Conservation (phyloP, 208 protist species). For the Porcisia deanei region DNA sequence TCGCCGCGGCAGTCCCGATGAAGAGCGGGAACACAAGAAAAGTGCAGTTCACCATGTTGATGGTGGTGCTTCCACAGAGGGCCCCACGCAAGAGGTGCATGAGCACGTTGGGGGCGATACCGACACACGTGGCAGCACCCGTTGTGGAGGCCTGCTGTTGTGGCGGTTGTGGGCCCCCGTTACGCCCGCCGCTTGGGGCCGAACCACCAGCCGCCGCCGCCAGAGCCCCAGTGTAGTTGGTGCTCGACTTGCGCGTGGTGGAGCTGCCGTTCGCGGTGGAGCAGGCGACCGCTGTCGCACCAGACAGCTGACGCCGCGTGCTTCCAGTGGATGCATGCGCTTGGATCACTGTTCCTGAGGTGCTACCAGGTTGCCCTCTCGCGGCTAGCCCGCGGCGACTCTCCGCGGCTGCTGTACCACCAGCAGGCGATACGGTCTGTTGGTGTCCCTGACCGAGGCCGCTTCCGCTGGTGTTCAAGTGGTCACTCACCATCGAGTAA, state of each 20-base stretch:
- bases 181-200: conserved; percentile 1
- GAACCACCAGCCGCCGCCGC: not conserved
- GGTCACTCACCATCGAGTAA: conserved; percentile 27
- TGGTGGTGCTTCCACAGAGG: conserved; percentile 62
- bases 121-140: conserved; percentile 51
- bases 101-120: conserved; percentile 58
- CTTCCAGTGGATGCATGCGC: conserved; percentile 22
- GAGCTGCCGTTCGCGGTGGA: not conserved
- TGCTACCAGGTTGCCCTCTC: not conserved
- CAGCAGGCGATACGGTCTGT: not conserved
- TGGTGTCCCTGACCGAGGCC: not conserved
- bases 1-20: conserved; percentile 9
- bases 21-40: conserved; percentile 69
- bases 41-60: conserved; percentile 70
- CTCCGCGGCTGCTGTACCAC: conserved; percentile 10
- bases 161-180: conserved; percentile 11
- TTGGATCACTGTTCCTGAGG: conserved; percentile 11
- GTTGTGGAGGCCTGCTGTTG: conserved; percentile 8
- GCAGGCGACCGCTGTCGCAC: not conserved
- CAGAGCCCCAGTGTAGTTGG: not conserved
- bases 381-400: conserved; percentile 4
- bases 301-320: conserved; percentile 12
- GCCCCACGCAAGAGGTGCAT: conserved; percentile 67
- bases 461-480: conserved; percentile 1
- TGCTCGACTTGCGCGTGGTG: conserved; percentile 10